phyloP scores from a whole-genome alignment of 2,329 filamentous ascomycete genomes.

The Teratosphaeria destructans region DNA sequence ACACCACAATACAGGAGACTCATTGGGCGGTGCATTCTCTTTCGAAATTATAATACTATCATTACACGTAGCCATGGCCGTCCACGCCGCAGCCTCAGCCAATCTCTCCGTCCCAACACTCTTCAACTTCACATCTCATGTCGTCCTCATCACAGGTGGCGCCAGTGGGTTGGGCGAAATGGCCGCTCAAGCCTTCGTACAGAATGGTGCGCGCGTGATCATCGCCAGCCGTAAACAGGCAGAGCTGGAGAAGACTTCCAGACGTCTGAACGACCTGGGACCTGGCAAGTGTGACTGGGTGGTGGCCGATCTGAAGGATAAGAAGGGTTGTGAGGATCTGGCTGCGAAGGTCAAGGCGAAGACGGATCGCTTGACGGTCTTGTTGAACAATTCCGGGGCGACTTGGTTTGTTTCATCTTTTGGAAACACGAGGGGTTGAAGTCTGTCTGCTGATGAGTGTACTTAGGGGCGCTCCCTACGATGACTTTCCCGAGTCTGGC shows the following conservation, averaged over 20 bases:
- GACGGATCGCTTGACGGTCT: conserved; percentile 35
- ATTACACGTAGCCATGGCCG: conserved; percentile 11
- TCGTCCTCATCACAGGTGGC: conserved; percentile 35
- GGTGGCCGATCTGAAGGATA: conserved; percentile 34
- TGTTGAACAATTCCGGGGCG: conserved; percentile 39
- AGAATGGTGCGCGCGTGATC: conserved; percentile 30
- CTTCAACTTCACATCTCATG: conserved; percentile 28
- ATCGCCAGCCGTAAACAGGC: conserved; percentile 37
- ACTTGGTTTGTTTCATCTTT: conserved; percentile 15
- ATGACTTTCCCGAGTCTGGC: conserved; percentile 46
- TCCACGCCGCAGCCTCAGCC: conserved; percentile 20
- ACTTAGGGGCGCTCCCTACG: conserved; percentile 42
- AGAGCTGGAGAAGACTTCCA: conserved; percentile 34
- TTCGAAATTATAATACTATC: not conserved
- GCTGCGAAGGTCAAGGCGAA: conserved; percentile 33
- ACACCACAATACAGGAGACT: not conserved
- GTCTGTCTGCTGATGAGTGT: not conserved
- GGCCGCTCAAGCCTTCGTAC: conserved; percentile 37
- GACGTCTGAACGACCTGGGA: conserved; percentile 33
- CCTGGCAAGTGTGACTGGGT: conserved; percentile 37
- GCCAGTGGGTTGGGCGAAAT: conserved; percentile 39
- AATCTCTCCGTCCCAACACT: conserved; percentile 20
- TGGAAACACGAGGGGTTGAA: not conserved
- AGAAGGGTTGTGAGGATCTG: conserved; percentile 32
- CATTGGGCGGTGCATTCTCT: not conserved